Evolutionary conservation across 495 filamentous ascomycete genomes (phyloP), one percentile per base, ranked within the genome.

Genomic region (Entonaema liquescens): DNA sequence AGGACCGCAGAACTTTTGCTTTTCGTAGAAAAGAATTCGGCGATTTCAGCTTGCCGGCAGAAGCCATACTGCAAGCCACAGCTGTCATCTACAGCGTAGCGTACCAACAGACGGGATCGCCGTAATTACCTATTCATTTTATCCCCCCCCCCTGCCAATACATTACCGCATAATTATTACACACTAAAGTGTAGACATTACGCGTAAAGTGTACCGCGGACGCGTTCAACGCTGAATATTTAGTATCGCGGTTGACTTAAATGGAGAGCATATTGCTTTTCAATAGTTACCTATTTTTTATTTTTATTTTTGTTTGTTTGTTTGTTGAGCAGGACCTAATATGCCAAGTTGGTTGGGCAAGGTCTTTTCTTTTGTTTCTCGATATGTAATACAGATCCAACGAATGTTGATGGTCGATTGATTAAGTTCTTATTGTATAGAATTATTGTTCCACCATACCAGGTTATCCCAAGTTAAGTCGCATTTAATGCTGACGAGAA

Each of bases 11-110:
- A 28, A 40, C 23, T 47, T 60, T 47, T 56, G 15, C 25, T 35
- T 54, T 68, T 56, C 9, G 17, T 31, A 28, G 42, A n/a, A 13
- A 49, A 29, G n/a, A 29, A 53, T 28, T 49, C 26, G 49, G 25
- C 56, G 40, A 42, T 35, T 29, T 69, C 56, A 52, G 62, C 62
- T 62, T 28, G 53, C 28, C 60, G 31, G 68, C 35, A 58, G 44
- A 61, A 71, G 68, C 62, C 63, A 23, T 61, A 47, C 63, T 71
- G 63, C 63, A 71, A 71, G 69, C 69, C 63, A 71, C 59, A 67
- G 13, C 63, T 71, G 59, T 67, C 69, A 67, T 23, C 53, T 44
- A 42, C 15, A 55, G 28, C 59, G 58, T 40, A 58, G 59, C 23
- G 52, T 52, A 57, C 58, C 40, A 28, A 63, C 31, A 44, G 5